These are phyloP conservation scores for Acarospora socialis DNA, from an alignment of 2,329 filamentous ascomycete species.

Conservation along the genomic window DNA sequence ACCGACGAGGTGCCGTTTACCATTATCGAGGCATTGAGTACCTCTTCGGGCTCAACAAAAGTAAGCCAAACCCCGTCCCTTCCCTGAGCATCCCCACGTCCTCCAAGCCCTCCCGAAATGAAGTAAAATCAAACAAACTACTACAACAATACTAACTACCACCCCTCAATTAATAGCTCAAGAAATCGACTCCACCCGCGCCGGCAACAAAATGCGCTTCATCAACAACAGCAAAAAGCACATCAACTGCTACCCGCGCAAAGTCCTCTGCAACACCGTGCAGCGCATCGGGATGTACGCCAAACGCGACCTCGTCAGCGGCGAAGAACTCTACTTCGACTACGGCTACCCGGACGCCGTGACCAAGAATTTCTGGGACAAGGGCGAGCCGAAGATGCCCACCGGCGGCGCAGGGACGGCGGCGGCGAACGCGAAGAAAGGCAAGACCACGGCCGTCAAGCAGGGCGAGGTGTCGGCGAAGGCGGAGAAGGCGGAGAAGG, in stretches of 20 bases:
- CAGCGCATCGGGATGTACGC: slow-evolving; percentile 65
- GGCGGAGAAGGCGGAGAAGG: too few species aligned
- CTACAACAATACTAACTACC: not conserved
- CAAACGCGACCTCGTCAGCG: slow-evolving; percentile 48
- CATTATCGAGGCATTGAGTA: slow-evolving; percentile 28
- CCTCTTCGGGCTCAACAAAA: slow-evolving; percentile 38
- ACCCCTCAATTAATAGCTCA: slow-evolving; percentile 24
- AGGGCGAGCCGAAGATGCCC: too few species aligned
- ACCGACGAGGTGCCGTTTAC: slow-evolving; percentile 47
- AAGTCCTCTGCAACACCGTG: slow-evolving; percentile 60
- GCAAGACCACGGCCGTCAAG: too few species aligned
- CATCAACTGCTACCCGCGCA: slow-evolving; percentile 50
- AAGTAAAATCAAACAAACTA: slow-evolving; percentile 1
- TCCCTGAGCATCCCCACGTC: too few species aligned
- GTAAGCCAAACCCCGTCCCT: too few species aligned
- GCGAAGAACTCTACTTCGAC: slow-evolving; percentile 70
- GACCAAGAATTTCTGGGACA: too few species aligned
- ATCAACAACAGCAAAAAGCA: slow-evolving; percentile 50
- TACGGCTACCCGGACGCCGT: too few species aligned
- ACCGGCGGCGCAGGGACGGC: too few species aligned
- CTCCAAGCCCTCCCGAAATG: too few species aligned
- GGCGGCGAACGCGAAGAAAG: too few species aligned
- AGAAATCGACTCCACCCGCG: slow-evolving; percentile 56
- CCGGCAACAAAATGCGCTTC: slow-evolving; percentile 69
- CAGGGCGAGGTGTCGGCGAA: too few species aligned